Base-by-base conservation (phyloP, 352 stramenopile species). In the Pythium volutum region DNA sequence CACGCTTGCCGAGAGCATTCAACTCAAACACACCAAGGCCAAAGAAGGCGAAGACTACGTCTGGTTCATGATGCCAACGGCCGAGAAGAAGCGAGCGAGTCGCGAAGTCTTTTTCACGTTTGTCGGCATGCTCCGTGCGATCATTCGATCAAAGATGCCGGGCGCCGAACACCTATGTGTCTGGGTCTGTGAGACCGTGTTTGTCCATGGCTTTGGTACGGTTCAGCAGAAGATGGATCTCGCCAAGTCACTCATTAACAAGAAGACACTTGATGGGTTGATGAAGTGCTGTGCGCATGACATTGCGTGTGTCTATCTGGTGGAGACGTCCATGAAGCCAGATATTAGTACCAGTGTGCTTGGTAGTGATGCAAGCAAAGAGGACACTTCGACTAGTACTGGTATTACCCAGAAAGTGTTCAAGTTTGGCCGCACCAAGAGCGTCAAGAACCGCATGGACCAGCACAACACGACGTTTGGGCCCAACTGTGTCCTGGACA, bases 391-490 rank as follows among this genome's bases (percentile, higher is more conserved):
- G 15, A 18, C 11, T 10, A 25, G 11, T 3, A 16, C 14, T 10
- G 9, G 11, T 3, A 16, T 4, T 16, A 15, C 31, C 5, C 39
- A 43, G 49, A 42, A 43, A 11, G 49, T 55, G 29, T 42, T 43
- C 49, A 55, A 55, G 49, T 55, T 55, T 20, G 49, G 49, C 10
- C 41, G 16, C 49, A 31, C 49, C 29, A 55, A 55, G 33, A 55
- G 43, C 49, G 16, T 55, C 15, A 27, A 43, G 18, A 26, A 43
- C 12, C 49, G 18, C 29, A 55, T 55, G 49, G 20, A 18, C 11
- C 23, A 48, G 36, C 52, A 41, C 25, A 18, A n/a, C 52, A 49
- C 5, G 5, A 38, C n/a, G 52, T 50, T 49, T 23, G 52, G 52
- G 5, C 5, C 8, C 12, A 38, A 38, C 15, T 48, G n/a, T 12